A percentile compares a stretch with the other conserved stretches of the same genome.
Conservation (phyloP, 139 green algal species). For the Mesotaenium endlicherianum region DNA sequence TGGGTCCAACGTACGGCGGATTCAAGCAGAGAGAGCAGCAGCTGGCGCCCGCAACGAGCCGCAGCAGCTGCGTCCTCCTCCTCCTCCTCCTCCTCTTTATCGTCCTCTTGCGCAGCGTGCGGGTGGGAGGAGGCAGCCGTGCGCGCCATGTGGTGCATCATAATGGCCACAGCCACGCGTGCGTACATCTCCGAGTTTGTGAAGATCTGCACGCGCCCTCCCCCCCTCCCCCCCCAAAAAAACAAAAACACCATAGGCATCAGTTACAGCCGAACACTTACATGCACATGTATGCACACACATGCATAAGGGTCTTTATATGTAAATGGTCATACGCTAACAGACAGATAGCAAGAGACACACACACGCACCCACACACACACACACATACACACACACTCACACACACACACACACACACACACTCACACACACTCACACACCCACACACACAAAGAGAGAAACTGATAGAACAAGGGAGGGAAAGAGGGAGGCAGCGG, state of each 20-base stretch:
- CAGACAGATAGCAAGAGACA: not conserved
- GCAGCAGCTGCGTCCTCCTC: not conserved
- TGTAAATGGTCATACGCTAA: not conserved
- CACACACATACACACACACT: no score
- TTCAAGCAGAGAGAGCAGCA: slow-evolving; percentile 1
- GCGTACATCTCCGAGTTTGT: slow-evolving; percentile 51
- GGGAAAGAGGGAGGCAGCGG: not conserved
- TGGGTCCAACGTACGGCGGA: not conserved
- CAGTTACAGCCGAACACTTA: not conserved
- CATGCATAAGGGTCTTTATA: not conserved
- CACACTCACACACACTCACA: not conserved
- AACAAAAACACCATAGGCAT: not conserved
- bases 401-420: not conserved
- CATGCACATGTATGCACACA: not conserved
- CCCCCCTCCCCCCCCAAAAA: not conserved
- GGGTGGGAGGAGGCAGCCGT: no score
- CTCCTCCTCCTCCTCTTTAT: no score
- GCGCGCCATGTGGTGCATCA: no score
- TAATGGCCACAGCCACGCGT: slow-evolving; percentile 31
- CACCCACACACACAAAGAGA: not conserved
- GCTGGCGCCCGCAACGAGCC: not conserved
- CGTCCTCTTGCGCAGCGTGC: no score
- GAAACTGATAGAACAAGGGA: not conserved
- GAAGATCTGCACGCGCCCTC: slow-evolving; percentile 30
- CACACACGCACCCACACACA: no score